Conservation (phyloP, 192 early-diverging fungal species). For the Dissophora globulifera region DNA sequence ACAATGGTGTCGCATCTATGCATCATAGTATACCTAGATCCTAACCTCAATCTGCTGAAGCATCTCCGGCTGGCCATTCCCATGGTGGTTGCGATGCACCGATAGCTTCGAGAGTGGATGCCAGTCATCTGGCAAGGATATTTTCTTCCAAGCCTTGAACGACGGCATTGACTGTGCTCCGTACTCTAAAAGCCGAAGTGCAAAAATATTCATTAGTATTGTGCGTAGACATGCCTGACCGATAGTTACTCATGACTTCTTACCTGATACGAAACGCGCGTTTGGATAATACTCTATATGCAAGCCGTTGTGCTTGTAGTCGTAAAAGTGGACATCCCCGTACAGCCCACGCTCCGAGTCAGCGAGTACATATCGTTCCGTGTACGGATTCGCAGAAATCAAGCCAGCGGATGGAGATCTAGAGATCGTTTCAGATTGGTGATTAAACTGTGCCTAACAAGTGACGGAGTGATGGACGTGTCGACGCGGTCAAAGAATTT, state of each 20-base stretch:
- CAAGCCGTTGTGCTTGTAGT: constrained; percentile 49
- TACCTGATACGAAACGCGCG: constrained; percentile 48
- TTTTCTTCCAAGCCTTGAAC: constrained; percentile 1
- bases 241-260: no score
- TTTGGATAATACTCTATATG: constrained; percentile 37
- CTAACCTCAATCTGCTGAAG: constrained; percentile 39
- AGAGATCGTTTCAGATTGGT: no score
- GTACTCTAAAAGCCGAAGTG: constrained; percentile 24
- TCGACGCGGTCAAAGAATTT: background rate
- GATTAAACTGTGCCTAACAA: no score
- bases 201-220: no score
- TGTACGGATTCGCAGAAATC: constrained; percentile 23
- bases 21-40: background rate
- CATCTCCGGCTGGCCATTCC: constrained; percentile 43
- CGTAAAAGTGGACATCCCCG: constrained; percentile 50
- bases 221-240: no score
- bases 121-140: constrained; percentile 28
- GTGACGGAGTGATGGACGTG: background rate
- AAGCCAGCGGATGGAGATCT: constrained; percentile 43
- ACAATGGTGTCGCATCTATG: background rate
- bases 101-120: constrained; percentile 35
- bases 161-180: constrained; percentile 50
- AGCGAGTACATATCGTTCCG: constrained; percentile 28
- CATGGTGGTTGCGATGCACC: constrained; percentile 46
- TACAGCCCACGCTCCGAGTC: constrained; percentile 27